These are phyloP conservation scores for Colletotrichum liaoningense DNA, from an alignment of 2,329 filamentous ascomycete genomes.

Conservation along the genomic window DNA sequence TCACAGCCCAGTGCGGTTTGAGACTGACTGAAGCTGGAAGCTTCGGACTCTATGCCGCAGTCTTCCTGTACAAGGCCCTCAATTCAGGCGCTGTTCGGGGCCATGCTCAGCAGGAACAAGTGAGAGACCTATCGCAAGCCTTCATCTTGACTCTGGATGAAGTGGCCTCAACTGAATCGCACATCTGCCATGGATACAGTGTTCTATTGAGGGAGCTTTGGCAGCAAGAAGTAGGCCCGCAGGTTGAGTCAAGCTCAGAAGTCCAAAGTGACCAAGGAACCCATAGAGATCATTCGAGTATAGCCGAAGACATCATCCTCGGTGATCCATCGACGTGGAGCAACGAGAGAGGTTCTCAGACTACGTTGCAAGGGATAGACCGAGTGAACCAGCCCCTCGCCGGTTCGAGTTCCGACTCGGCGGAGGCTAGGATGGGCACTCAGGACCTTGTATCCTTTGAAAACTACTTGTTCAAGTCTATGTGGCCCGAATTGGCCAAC, in stretches of 20 bases:
- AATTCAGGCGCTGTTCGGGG: not conserved
- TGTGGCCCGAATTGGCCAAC: not conserved
- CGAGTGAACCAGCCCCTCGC: not conserved
- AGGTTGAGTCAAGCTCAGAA: not conserved
- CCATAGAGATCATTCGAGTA: not conserved
- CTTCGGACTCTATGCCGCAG: not conserved
- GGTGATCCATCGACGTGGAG: no score
- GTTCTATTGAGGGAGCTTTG: not conserved
- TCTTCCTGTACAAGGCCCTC: not conserved
- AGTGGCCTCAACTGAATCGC: not conserved
- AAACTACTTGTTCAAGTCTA: not conserved
- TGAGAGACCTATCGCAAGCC: not conserved
- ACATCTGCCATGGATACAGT: not conserved
- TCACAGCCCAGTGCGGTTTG: no score
- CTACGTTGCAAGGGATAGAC: no score
- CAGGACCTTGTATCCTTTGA: not conserved
- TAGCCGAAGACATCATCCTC: no score
- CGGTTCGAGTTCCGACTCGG: not conserved
- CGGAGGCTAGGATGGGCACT: not conserved
- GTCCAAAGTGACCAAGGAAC: not conserved
- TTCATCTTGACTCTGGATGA: not conserved
- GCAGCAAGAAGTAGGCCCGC: not conserved
- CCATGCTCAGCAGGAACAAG: not conserved
- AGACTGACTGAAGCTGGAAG: not conserved
- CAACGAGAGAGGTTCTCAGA: no score